Evolutionary conservation across 1,284 basidiomycete genomes (phyloP).

Genomic region (Sanghuangporus weigelae): DNA sequence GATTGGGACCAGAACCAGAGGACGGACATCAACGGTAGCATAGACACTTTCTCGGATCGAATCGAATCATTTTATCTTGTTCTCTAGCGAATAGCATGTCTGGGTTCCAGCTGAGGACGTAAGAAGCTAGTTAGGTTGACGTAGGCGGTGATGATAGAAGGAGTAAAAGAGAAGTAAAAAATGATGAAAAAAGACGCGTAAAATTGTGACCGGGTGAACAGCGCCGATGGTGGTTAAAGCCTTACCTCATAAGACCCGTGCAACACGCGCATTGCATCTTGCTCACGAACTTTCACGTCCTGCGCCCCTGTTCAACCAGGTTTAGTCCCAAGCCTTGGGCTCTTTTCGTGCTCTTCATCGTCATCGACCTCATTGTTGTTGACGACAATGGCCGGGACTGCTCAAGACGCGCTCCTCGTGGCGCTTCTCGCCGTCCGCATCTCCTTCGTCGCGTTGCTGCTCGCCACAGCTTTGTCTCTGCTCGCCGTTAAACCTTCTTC

Average conservation of each 20-base stretch:
- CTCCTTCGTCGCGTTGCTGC: conserved; percentile 56
- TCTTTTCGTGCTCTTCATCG: background rate
- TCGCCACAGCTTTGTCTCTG: conserved; percentile 56
- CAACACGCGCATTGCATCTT: conserved; percentile 14
- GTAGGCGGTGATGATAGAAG: conserved; percentile 5
- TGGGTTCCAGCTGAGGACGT: conserved; percentile 6
- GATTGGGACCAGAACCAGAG: conserved; percentile 26
- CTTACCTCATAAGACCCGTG: background rate
- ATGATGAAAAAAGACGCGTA: background rate
- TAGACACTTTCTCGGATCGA: background rate
- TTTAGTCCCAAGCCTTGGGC: conserved; percentile 11
- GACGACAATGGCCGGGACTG: conserved; percentile 18
- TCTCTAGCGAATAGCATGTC: background rate
- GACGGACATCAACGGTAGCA: background rate
- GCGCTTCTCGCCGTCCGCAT: conserved; percentile 55
- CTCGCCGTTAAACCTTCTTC: conserved; percentile 43
- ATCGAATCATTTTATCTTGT: background rate
- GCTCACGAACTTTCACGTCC: conserved; percentile 19
- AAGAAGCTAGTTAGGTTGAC: background rate
- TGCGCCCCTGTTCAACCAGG: conserved; percentile 12
- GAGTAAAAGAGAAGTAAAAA: conserved; percentile 1
- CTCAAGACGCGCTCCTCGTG: conserved; percentile 25
- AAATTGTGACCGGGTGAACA: conserved; percentile 1
- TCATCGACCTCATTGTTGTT: conserved; percentile 10
- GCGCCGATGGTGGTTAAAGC: background rate